Conservation (phyloP, 768 basidiomycete genomes). For the Lepiota brunneoincarnata region DNA sequence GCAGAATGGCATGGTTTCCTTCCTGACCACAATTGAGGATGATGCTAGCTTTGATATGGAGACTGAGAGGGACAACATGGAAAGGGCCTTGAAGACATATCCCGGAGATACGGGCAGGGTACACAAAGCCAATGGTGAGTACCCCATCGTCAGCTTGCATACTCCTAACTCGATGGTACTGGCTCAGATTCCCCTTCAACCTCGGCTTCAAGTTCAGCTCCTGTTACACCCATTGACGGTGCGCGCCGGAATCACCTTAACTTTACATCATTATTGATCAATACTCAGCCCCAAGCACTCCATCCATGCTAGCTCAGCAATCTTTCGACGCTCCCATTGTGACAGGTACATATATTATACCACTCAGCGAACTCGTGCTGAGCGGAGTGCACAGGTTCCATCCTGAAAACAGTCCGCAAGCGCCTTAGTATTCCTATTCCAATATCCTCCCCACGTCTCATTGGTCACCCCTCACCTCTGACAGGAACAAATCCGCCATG, state of each 20-base stretch:
- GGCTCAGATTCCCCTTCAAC: conserved; percentile 1
- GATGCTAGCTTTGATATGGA: conserved; percentile 40
- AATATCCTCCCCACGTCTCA: conserved; percentile 9
- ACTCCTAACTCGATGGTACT: background rate
- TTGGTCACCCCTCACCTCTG: background rate
- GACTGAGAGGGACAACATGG: conserved; percentile 4
- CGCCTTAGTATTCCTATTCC: conserved; percentile 11
- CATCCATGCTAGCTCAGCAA: background rate
- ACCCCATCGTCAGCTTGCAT: background rate
- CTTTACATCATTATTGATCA: background rate
- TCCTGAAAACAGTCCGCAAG: background rate
- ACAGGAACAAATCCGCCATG: background rate
- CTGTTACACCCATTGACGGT: conserved; percentile 6
- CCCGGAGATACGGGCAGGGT: background rate
- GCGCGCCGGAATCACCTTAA: background rate
- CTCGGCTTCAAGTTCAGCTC: conserved; percentile 7
- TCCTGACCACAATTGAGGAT: conserved; percentile 32
- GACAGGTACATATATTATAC: background rate
- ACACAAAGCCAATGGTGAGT: background rate
- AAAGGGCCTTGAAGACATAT: conserved; percentile 2
- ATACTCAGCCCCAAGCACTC: background rate
- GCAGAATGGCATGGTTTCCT: conserved; percentile 29
- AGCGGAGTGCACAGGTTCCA: background rate
- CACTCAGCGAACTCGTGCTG: background rate
- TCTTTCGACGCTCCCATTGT: background rate